phyloP scores from a whole-genome alignment of 2,329 filamentous ascomycete genomes.

The Phyllosticta citribraziliensis region DNA sequence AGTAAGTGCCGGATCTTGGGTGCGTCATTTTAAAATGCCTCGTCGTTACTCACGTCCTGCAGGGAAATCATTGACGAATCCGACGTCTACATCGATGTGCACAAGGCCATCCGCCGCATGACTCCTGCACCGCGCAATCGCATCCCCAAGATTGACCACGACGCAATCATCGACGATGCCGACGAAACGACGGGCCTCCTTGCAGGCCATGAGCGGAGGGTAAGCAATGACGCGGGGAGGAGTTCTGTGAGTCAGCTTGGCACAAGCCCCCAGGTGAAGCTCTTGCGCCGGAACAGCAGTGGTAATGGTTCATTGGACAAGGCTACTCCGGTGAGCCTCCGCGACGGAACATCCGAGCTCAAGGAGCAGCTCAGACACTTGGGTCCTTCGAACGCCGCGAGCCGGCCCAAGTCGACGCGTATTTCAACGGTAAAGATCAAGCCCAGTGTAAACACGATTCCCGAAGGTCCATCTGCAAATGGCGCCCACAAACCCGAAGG shows the following conservation, averaged over 20 bases:
- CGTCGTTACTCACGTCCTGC: not conserved
- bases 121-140: constrained; percentile 73
- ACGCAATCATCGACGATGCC: constrained; percentile 17
- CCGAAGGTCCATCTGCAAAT: constrained; percentile 29
- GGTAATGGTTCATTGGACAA: constrained; percentile 20
- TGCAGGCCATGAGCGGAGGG: constrained; percentile 6
- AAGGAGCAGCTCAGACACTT: constrained; percentile 53
- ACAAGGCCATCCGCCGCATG: constrained; percentile 90
- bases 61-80: constrained; percentile 99
- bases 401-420: constrained; percentile 49
- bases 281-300: constrained; percentile 37
- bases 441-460: constrained; percentile 38
- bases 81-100: constrained; percentile 95
- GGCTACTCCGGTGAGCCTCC: constrained; percentile 31
- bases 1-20: constrained; percentile 49
- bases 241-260: constrained; percentile 23
- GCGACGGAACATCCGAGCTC: constrained; percentile 45
- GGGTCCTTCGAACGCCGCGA: constrained; percentile 54
- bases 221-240: constrained; percentile 4
- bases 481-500: constrained; percentile 14
- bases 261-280: constrained; percentile 26
- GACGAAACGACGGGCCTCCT: constrained; percentile 13
- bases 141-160: constrained; percentile 43
- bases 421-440: constrained; percentile 58
- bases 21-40: not conserved